Conservation (phyloP, 257 asterid genomes). For the Coffea eugenioides region DNA sequence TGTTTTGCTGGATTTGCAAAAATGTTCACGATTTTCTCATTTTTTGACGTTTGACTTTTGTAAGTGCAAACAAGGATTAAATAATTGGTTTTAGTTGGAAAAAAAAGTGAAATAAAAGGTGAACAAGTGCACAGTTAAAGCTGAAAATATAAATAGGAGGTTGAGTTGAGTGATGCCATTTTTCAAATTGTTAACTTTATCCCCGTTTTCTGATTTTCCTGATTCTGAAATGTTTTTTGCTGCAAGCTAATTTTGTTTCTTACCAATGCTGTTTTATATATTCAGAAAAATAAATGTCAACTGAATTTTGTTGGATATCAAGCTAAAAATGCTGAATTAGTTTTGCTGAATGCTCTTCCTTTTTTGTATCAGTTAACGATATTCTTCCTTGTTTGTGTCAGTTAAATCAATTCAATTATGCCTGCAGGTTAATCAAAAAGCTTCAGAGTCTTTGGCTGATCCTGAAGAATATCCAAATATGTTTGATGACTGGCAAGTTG, state of each 20-base stretch:
- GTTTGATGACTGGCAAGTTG: slow-evolving; percentile 93
- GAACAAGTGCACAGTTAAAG: not conserved
- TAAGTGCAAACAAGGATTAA: not conserved
- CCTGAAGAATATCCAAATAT: slow-evolving; percentile 89
- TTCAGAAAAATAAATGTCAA: not conserved
- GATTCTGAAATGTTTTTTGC: not conserved
- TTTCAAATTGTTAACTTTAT: not conserved
- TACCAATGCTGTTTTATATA: not conserved
- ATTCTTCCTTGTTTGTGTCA: not conserved
- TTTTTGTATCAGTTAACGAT: too few relatives aligned
- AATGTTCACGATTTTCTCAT: not conserved
- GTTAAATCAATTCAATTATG: slow-evolving; percentile 5
- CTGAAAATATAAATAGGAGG: not conserved
- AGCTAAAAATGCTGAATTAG: not conserved
- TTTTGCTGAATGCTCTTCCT: too few relatives aligned
- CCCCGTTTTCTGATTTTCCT: not conserved
- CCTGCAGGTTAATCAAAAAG: slow-evolving; percentile 77
- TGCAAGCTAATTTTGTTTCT: not conserved
- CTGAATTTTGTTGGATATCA: not conserved
- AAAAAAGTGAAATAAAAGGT: not conserved
- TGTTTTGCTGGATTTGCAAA: not conserved
- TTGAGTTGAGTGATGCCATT: not conserved
- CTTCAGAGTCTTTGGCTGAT: slow-evolving; percentile 97
- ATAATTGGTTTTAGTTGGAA: not conserved
- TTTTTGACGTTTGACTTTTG: not conserved